Percentiles rank a stretch among this genome's conserved stretches.
These are phyloP conservation scores for Chlorophyllum brunneum DNA, from an alignment of 768 basidiomycete species.

Conservation along the genomic window DNA sequence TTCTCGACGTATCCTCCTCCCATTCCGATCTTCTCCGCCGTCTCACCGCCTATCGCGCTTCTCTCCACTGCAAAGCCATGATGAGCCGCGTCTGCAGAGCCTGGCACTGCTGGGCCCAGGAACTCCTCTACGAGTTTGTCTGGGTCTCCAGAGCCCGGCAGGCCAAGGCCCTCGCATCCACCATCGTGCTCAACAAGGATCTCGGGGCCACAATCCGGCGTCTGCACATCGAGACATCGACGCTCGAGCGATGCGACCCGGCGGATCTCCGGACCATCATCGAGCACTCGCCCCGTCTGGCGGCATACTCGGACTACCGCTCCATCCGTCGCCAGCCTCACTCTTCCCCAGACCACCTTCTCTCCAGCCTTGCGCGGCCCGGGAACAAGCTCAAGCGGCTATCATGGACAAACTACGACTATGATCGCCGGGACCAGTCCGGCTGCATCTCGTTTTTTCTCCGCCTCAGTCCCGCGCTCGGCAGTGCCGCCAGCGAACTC, in stretches of 20 bases:
- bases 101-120: conserved; percentile 53
- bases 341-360: conserved; percentile 36
- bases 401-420: conserved; percentile 70
- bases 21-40: conserved; percentile 30
- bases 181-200: neutral
- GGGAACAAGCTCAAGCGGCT: conserved; percentile 51
- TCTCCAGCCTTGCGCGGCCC: conserved; percentile 54
- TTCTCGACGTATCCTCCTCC: conserved; percentile 44
- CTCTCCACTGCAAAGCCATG: conserved; percentile 46
- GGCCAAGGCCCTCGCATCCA: conserved; percentile 20
- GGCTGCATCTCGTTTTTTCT: conserved; percentile 49
- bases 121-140: conserved; percentile 61
- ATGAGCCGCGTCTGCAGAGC: conserved; percentile 51
- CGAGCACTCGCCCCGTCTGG: conserved; percentile 56
- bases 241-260: conserved; percentile 61
- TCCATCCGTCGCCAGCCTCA: conserved; percentile 47
- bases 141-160: conserved; percentile 55
- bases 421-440: conserved; percentile 22
- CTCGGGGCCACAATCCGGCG: conserved; percentile 51
- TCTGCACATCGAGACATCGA: conserved; percentile 67
- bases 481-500: conserved; percentile 46
- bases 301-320: conserved; percentile 60
- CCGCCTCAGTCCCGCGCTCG: conserved; percentile 51
- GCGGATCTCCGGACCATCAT: conserved; percentile 66
- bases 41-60: conserved; percentile 39